Conservation (phyloP, 495 filamentous ascomycete species). For the Podospora comata region DNA sequence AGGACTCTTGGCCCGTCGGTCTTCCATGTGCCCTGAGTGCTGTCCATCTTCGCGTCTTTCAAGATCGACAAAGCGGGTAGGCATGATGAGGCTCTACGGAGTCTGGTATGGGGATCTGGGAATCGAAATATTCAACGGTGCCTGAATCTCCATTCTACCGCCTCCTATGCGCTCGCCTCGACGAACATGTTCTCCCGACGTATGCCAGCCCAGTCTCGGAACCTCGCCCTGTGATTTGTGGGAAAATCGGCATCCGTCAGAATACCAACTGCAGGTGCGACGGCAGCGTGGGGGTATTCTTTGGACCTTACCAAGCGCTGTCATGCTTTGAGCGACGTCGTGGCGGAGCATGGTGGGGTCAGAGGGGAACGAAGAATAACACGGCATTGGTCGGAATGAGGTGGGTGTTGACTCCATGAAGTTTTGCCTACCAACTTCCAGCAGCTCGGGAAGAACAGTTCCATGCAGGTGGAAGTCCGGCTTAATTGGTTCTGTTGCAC, state of each 20-base stretch:
- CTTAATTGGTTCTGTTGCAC: slow-evolving; percentile 8
- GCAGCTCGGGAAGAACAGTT: not conserved
- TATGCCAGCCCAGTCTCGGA: not conserved
- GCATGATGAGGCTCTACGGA: too few species aligned
- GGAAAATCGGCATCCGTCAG: slow-evolving; percentile 23
- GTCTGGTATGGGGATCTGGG: too few species aligned
- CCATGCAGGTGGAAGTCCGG: not conserved
- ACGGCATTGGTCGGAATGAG: slow-evolving; percentile 9
- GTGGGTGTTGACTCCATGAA: not conserved
- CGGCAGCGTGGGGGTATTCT: not conserved
- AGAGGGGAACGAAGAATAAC: slow-evolving; percentile 3
- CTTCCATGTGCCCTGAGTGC: too few species aligned
- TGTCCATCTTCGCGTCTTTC: too few species aligned
- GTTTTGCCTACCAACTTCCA: not conserved
- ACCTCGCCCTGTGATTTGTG: slow-evolving; percentile 27
- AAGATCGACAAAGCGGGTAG: too few species aligned
- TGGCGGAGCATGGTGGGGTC: slow-evolving; percentile 27
- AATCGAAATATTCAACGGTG: too few species aligned
- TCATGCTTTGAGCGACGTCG: not conserved
- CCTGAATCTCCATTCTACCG: not conserved
- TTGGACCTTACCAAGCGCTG: slow-evolving; percentile 1
- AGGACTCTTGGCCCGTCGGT: too few species aligned
- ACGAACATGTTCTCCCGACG: not conserved
- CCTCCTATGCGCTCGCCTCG: not conserved
- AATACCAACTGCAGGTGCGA: not conserved